Percentiles rank a stretch among this genome's conserved stretches.
These are phyloP conservation scores for Brachypodium distachyon DNA, from an alignment of 202 grass and related monocot species.

Conservation along the genomic window DNA sequence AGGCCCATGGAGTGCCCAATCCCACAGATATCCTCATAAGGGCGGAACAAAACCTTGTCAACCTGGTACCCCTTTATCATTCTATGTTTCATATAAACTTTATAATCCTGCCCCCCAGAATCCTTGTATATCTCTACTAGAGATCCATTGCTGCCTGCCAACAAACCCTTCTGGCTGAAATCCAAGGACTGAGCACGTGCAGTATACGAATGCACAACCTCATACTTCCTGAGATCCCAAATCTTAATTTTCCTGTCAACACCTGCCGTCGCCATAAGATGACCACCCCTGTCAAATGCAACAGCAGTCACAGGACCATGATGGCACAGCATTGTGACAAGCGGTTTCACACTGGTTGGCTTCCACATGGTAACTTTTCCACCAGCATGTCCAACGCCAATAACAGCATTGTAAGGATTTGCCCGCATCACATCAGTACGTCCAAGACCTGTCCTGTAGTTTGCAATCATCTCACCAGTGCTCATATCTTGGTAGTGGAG, in stretches of 20 bases:
- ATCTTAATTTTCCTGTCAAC: conserved; percentile 74
- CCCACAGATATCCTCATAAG: conserved; percentile 78
- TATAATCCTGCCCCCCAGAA: conserved; percentile 44
- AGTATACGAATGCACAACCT: conserved; percentile 35
- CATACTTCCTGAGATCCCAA: conserved; percentile 91
- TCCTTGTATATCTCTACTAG: conserved; percentile 70
- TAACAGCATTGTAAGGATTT: conserved; percentile 85
- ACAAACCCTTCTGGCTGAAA: conserved; percentile 82
- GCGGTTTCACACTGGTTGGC: conserved; percentile 65
- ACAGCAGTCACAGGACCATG: conserved; percentile 50
- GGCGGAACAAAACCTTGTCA: conserved; percentile 56
- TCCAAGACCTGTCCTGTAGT: conserved; percentile 57
- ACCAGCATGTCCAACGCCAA: conserved; percentile 62
- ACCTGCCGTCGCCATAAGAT: conserved; percentile 81
- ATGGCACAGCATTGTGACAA: conserved; percentile 82
- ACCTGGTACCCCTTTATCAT: conserved; percentile 75
- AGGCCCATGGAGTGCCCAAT: conserved; percentile 80
- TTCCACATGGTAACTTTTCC: conserved; percentile 97
- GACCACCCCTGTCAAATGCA: conserved; percentile 57
- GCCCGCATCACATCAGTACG: conserved; percentile 57
- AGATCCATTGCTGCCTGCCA: conserved; percentile 60
- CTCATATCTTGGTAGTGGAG: conserved; percentile 94
- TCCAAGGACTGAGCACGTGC: conserved; percentile 52
- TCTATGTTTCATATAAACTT: conserved; percentile 62
- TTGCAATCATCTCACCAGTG: conserved; percentile 79